Base-by-base conservation (phyloP, 2,329 filamentous ascomycete genomes). In the Xylaria digitata region DNA sequence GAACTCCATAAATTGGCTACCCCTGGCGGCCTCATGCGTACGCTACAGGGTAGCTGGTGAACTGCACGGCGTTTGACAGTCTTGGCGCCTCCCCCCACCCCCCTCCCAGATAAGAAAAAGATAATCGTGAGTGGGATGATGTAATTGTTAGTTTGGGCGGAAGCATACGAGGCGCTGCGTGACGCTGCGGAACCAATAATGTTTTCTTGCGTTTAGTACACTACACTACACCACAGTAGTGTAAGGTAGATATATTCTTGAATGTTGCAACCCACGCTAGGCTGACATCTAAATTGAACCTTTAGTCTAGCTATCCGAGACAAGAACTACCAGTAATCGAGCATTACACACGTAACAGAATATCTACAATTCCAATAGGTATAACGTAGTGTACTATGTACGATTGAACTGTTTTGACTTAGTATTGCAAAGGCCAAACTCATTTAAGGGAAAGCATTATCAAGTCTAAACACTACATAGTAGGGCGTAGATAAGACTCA, bases 11-110 rank as follows among this genome's bases (percentile, higher is more conserved):
- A 53, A 54, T 52, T 45, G 49, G n/a, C 52, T 49, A 26, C 46
- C 63, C 65, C 49, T 66, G 64, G 49, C 40, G 56, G 64, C 54
- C 55, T 62, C 52, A 66, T 53, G 63, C 52, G 52, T 11, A 37
- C 13, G 21, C 43, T 53, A 63, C 19, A 32, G 30, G 9, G 8
- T 21, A 54, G 32, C 19, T 13, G 40, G 19, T n/a, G 52, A 50
- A 23, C 60, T 57, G 46, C 61, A 58, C 32, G 26, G 53, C 53
- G 15, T 63, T 49, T 63, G 61, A 53, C 45, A 59, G 26, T 48
- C 54, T 64, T 64, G 61, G 61, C 54, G 40, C 17, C 32, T n/a
- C 37, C 26, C 26, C 26, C 26, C 5, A 26, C 26, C 5, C 26
- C 5, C 26, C 26, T 59, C 30, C 61, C 40, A 46, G 26, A 32